Evolutionary conservation across 495 filamentous ascomycete genomes (phyloP), one percentile per base, ranked within the genome.

Genomic region (Zalerion maritima): DNA sequence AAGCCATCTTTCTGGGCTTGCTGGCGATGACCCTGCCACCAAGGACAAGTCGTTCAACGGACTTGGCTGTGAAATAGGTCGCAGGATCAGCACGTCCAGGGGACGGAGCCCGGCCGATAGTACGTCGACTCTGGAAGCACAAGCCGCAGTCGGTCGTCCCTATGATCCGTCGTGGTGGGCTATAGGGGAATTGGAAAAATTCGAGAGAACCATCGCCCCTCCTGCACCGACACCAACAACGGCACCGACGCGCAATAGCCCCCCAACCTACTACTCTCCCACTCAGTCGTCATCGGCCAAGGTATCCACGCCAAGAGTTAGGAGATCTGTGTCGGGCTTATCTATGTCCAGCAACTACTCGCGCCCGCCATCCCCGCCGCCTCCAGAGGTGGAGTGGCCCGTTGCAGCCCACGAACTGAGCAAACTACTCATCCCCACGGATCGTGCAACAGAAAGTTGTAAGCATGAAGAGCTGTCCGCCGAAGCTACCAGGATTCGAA

Each of bases 91-190:
- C 13, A 34, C 47, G 12, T 42, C 50, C 21, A 57, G 49, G 30
- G 49, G 49, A 26, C 52, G 43, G 11, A 49, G 35, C 22, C 26
- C 8, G 13, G 46, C 36, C 21, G 46, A 50, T 21, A 29, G 31
- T 2, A 37, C 37, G 12, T 18, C 34, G 12, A 41, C 42, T 6
- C 45, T n/a, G 5, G 4, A 18, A 16, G 7, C 11, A 19, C 17
- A n/a, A n/a, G 4, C 6, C 31, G 2, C 18, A 13, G 3, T 12
- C 5, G 13, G 19, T 32, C 35, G 38, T 40, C 21, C 43, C 8
- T 81, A 81, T 46, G 66, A 81, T 40, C 57, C 67, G 8, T 59
- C 62, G 6, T 94, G 85, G 85, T 94, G 85, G 85, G 65, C 71
- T 29, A 42, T 59, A n/a, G 38, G 50, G 7, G 51, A 69, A 25